Conservation (phyloP, 371 early-diverging fungal species). For the Saksenaea vasiformis region DNA sequence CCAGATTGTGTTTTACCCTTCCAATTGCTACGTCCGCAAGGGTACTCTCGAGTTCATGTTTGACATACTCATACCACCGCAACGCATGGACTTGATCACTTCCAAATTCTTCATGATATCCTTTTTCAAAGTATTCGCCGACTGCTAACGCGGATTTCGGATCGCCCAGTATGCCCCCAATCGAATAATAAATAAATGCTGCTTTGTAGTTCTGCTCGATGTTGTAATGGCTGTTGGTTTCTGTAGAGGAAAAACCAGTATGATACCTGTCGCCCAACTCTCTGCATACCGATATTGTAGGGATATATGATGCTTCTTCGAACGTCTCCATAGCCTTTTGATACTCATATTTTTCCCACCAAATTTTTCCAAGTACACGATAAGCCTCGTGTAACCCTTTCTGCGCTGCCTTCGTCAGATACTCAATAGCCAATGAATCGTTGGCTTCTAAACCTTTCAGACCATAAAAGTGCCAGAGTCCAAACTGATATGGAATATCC, state of each 20-base stretch:
- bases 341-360: constrained; percentile 10
- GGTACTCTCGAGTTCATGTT: constrained; percentile 10
- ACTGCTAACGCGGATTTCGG: constrained; percentile 12
- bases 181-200: constrained; percentile 20
- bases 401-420: constrained; percentile 22
- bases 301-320: background rate
- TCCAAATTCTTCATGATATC: constrained; percentile 10
- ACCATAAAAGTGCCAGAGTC: background rate
- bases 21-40: constrained; percentile 26
- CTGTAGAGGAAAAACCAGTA: background rate
- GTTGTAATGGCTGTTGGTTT: background rate
- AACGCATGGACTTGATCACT: constrained; percentile 12
- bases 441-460: background rate
- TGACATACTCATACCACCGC: constrained; percentile 15
- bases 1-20: constrained; percentile 19
- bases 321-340: background rate
- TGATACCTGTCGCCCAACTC: background rate
- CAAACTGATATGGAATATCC: background rate
- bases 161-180: constrained; percentile 16
- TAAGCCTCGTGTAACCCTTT: constrained; percentile 16
- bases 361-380: constrained; percentile 15
- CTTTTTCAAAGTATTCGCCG: constrained; percentile 22
- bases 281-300: background rate
- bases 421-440: constrained; percentile 18
- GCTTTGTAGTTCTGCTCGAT: constrained; percentile 12